phyloP scores from a whole-genome alignment of 2,329 filamentous ascomycete genomes.

The Arthrobotrys sphaeroides region DNA sequence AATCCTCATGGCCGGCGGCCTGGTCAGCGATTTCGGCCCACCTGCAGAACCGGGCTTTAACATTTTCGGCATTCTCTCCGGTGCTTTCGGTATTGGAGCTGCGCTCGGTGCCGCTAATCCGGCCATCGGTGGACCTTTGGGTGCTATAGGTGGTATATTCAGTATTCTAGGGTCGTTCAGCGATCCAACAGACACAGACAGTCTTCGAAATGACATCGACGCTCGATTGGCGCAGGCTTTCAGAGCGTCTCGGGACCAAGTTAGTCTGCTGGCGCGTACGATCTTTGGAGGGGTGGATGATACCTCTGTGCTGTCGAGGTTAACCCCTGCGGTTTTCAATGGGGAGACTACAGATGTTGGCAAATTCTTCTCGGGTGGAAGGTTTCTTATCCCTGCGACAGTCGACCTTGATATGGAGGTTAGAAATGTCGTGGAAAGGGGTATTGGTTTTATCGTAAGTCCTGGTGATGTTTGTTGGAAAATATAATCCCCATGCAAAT shows the following conservation, averaged over 20 bases:
- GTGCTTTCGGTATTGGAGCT: slow-evolving; percentile 20
- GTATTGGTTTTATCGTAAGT: slow-evolving; percentile 10
- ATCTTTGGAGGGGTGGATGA: slow-evolving; percentile 16
- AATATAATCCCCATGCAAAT: no score
- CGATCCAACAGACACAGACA: slow-evolving; percentile 1
- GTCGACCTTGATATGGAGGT: slow-evolving; percentile 7
- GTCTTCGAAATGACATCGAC: slow-evolving; percentile 25
- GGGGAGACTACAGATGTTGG: slow-evolving; percentile 23
- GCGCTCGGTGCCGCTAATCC: slow-evolving; percentile 10
- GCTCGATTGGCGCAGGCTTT: slow-evolving; percentile 26
- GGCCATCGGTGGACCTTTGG: slow-evolving; percentile 4
- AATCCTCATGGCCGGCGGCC: slow-evolving; percentile 9
- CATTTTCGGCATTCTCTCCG: slow-evolving; percentile 24
- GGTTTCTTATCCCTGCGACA: slow-evolving; percentile 7
- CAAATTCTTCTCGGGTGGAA: slow-evolving; percentile 28
- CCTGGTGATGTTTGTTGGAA: background rate
- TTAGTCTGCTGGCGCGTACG: background rate
- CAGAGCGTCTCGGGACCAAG: slow-evolving; percentile 7
- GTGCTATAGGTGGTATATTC: slow-evolving; percentile 12
- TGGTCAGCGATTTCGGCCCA: slow-evolving; percentile 20
- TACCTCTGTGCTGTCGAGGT: slow-evolving; percentile 17
- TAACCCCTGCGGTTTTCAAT: background rate
- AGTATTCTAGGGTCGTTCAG: slow-evolving; percentile 7
- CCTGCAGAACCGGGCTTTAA: slow-evolving; percentile 12
- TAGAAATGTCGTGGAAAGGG: background rate